These are phyloP conservation scores for Furculomyces boomerangus DNA, from an alignment of 371 early-diverging fungal genomes.

Conservation along the genomic window DNA sequence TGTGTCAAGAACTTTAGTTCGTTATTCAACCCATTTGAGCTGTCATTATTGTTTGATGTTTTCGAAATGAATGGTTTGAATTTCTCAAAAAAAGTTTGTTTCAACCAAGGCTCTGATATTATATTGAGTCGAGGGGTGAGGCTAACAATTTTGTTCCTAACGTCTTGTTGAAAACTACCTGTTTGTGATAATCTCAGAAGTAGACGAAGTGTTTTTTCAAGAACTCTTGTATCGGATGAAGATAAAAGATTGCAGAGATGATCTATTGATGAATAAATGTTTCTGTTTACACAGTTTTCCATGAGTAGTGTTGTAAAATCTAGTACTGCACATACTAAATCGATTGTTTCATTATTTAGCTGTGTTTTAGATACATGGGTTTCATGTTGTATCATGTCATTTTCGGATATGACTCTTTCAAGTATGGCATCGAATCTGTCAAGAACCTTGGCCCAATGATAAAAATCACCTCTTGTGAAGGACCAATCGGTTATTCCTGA, in stretches of 20 bases:
- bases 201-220: conserved; percentile 20
- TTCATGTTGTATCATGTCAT: conserved; percentile 39
- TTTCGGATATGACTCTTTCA: conserved; percentile 36
- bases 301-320: conserved; percentile 57
- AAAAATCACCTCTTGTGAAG: conserved; percentile 77
- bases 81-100: conserved; percentile 8
- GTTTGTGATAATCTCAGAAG: conserved; percentile 20
- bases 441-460: conserved; percentile 83
- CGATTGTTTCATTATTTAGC: conserved; percentile 32
- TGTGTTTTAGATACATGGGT: conserved; percentile 13
- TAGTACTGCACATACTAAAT: conserved; percentile 49
- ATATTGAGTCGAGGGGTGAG: conserved; percentile 12
- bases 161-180: conserved; percentile 25
- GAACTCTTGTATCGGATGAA: conserved; percentile 18
- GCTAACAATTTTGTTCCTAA: conserved; percentile 12
- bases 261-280: conserved; percentile 81
- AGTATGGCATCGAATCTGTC: conserved; percentile 81
- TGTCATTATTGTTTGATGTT: background rate
- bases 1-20: conserved; percentile 16
- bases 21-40: conserved; percentile 9
- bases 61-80: background rate
- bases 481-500: conserved; percentile 32
- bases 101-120: conserved; percentile 21
- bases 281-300: conserved; percentile 89
- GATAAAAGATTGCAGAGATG: conserved; percentile 29